Conservation (phyloP, 805 yeast genomes). For the Starmerella floris region DNA sequence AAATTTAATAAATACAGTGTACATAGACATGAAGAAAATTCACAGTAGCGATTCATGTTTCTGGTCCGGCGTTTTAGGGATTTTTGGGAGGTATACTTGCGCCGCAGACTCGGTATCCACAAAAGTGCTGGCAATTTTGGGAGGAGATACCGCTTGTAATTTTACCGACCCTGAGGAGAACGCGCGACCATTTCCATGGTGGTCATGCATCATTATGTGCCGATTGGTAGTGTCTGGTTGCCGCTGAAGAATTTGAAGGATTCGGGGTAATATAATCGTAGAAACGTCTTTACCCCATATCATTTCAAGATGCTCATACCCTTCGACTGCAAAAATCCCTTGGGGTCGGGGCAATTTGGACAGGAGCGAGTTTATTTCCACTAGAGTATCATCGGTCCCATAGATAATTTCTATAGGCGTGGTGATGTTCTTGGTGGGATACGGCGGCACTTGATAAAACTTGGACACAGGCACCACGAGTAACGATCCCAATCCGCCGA, state of each 20-base stretch:
- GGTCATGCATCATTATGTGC: background rate
- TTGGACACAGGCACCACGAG: conserved; percentile 19
- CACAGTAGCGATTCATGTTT: background rate
- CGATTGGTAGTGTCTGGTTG: background rate
- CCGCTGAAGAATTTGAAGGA: conserved; percentile 7
- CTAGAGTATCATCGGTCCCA: conserved; percentile 69
- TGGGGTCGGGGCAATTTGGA: conserved; percentile 51
- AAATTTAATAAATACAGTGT: too few relatives aligned
- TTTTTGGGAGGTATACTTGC: background rate
- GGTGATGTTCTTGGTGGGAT: conserved; percentile 52
- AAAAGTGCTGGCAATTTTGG: background rate
- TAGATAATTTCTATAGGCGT: conserved; percentile 68
- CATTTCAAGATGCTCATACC: conserved; percentile 83
- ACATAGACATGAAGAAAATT: too few relatives aligned
- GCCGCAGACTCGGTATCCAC: background rate
- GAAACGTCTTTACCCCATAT: conserved; percentile 70
- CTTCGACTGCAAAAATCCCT: conserved; percentile 35
- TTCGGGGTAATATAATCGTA: conserved; percentile 17
- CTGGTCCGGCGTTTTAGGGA: background rate
- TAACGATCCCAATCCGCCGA: conserved; percentile 16
- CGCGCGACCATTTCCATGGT: background rate
- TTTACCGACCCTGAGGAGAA: background rate
- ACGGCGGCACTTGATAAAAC: conserved; percentile 40
- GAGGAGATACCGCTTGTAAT: conserved; percentile 1
- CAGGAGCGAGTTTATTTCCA: conserved; percentile 69